Evolutionary conservation across 768 basidiomycete species (phyloP), one percentile per base, ranked within the genome.

Genomic region (Agrocybe pediades): DNA sequence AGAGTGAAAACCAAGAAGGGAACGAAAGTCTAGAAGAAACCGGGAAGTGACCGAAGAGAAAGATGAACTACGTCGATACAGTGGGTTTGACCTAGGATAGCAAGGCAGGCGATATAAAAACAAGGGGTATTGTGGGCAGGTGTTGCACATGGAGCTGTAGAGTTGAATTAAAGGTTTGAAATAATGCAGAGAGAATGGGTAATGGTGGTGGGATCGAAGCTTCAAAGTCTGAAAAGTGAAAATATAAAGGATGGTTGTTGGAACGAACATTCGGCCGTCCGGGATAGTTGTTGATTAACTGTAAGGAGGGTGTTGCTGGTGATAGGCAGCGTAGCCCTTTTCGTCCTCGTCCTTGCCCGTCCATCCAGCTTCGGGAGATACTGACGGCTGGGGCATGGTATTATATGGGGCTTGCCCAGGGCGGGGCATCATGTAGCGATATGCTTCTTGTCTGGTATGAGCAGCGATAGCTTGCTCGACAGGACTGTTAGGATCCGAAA

Each of bases 401-500:
- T 64, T 62, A 13, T 54, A 43, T 21, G 59, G 50, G 39, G n/a
- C 33, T 13, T 58, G 56, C 25, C 52, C 54, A 27, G 57, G 44
- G 21, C 56, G 60, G 27, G 69, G 61, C 59, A 71, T 60, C 49
- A 71, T 68, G 49, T 71, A 74, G 16, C 67, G 33, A n/a, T 36
- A 36, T 5, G 33, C 13, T 15, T 36, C 33, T n/a, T 36, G 33
- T 36, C 33, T 11, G n/a, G 13, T 36, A n/a, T 36, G 33, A 11
- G n/a, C n/a, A 36, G 33, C 33, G 71, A 56, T 73, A 74, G 39
- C 57, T 57, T 64, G 67, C 41, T 74, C 71, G 48, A 70, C 56
- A 5, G 72, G 72, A 52, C 69, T 73, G 53, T 68, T 66, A 46
- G 68, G 65, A 49, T 71, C 68, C 9, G 72, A 68, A 46, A 68